Percentiles rank a stretch among this genome's conserved stretches.
phyloP scores from a whole-genome alignment of 2,329 filamentous ascomycete genomes.

The Xylaria polymorpha region DNA sequence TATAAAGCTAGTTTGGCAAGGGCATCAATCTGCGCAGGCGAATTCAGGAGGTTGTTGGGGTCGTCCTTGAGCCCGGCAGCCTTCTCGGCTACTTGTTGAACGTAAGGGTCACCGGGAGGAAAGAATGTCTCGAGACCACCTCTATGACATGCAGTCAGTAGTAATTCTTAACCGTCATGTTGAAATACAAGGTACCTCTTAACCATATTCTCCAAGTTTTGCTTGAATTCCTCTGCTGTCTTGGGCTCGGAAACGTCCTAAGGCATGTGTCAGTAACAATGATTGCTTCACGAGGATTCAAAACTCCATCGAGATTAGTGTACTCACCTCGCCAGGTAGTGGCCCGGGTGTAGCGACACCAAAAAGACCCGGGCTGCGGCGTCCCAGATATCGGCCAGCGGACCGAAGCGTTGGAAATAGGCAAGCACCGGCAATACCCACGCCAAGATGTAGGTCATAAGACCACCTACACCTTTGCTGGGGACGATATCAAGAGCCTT shows the following conservation, averaged over 20 bases:
- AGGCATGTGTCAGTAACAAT: background rate
- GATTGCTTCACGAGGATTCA: background rate
- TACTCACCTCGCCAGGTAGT: slow-evolving; percentile 28
- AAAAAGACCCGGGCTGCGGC: slow-evolving; percentile 29
- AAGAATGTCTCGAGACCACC: slow-evolving; percentile 37
- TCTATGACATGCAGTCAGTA: slow-evolving; percentile 12
- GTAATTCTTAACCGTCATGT: background rate
- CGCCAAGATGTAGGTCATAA: slow-evolving; percentile 34
- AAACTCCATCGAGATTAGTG: background rate
- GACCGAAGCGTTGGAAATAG: slow-evolving; percentile 26
- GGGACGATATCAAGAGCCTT: slow-evolving; percentile 28
- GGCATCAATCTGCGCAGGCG: slow-evolving; percentile 36
- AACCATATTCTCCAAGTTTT: slow-evolving; percentile 32
- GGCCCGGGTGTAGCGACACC: slow-evolving; percentile 14
- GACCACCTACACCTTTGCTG: slow-evolving; percentile 35
- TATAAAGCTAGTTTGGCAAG: slow-evolving; percentile 39
- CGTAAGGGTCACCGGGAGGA: slow-evolving; percentile 30
- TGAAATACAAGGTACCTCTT: background rate
- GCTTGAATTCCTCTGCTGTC: slow-evolving; percentile 29
- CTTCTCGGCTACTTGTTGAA: slow-evolving; percentile 36
- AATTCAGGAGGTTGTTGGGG: slow-evolving; percentile 34
- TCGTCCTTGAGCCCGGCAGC: slow-evolving; percentile 34
- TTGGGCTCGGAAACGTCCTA: slow-evolving; percentile 33
- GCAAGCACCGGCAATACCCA: slow-evolving; percentile 36
- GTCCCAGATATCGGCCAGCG: slow-evolving; percentile 35